Percentiles rank a stretch among this genome's conserved stretches.
phyloP scores from a whole-genome alignment of 768 basidiomycete genomes.

The Mycena latifolia region DNA sequence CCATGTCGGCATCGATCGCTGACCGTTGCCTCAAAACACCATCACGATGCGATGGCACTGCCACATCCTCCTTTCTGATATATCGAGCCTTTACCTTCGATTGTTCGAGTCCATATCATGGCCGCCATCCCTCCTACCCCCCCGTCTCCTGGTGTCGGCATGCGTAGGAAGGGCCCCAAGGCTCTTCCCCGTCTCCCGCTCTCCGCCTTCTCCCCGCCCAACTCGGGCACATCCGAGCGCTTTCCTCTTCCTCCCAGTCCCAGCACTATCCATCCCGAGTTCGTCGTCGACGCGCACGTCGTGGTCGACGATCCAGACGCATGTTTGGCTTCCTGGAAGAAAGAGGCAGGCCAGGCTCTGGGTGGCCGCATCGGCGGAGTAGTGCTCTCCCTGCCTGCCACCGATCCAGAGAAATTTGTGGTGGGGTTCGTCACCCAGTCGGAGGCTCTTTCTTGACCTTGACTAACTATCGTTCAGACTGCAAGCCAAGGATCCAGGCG shows the following conservation, averaged over 20 bases:
- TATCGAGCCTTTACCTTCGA: background rate
- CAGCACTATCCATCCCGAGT: conserved; percentile 70
- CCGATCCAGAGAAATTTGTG: conserved; percentile 57
- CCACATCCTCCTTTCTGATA: no score
- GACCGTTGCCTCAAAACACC: no score
- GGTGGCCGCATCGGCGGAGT: conserved; percentile 63
- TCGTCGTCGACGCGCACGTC: conserved; percentile 79
- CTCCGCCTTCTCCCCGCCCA: conserved; percentile 82
- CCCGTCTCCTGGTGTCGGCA: conserved; percentile 57
- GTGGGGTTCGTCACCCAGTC: conserved; percentile 57
- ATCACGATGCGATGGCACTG: no score
- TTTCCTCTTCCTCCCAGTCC: conserved; percentile 81
- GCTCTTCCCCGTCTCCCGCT: conserved; percentile 78
- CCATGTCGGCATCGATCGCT: no score
- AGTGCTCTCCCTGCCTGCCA: conserved; percentile 64
- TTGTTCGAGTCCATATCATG: no score
- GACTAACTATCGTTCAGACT: conserved; percentile 36
- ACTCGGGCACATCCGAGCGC: conserved; percentile 71
- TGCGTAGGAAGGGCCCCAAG: conserved; percentile 73
- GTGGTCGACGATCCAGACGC: conserved; percentile 50
- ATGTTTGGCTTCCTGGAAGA: conserved; percentile 63
- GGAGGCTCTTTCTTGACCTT: conserved; percentile 20
- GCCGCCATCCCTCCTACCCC: conserved; percentile 18
- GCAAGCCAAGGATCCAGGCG: conserved; percentile 34
- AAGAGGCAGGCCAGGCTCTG: conserved; percentile 60